These are phyloP conservation scores for Trifolium repens DNA, from an alignment of 306 rosid genomes.

Conservation along the genomic window DNA sequence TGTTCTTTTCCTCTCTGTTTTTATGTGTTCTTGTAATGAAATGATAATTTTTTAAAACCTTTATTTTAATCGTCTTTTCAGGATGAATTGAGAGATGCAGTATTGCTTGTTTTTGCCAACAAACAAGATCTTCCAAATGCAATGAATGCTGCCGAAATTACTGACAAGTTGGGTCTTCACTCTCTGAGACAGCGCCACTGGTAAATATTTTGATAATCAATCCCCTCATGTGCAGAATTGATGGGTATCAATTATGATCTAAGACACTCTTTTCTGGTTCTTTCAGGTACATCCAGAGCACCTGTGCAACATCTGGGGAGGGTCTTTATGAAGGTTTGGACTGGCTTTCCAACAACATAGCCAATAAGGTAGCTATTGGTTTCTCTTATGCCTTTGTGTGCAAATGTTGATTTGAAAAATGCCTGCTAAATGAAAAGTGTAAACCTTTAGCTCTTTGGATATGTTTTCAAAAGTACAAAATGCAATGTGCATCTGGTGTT, in stretches of 20 bases:
- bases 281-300: constrained; percentile 99
- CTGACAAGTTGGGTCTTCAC: constrained; percentile 99
- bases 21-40: constrained; percentile 18
- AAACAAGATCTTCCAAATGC: constrained; percentile 99
- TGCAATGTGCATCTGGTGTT: constrained; percentile 1
- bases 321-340: constrained; percentile 98
- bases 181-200: constrained; percentile 99
- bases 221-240: not conserved
- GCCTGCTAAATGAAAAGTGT: not conserved
- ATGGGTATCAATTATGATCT: constrained; percentile 1
- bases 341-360: constrained; percentile 99
- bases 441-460: constrained; percentile 9
- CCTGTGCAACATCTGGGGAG: constrained; percentile 99
- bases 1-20: constrained; percentile 6
- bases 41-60: constrained; percentile 1
- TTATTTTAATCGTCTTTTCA: constrained; percentile 42
- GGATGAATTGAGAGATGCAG: constrained; percentile 99
- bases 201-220: constrained; percentile 47
- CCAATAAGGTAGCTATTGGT: constrained; percentile 75
- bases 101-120: constrained; percentile 97
- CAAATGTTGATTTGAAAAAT: not conserved
- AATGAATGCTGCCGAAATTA: constrained; percentile 99
- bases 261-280: constrained; percentile 34
- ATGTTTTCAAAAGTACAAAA: constrained; percentile 17
- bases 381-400: constrained; percentile 8